Evolutionary conservation across 2,329 filamentous ascomycete species (phyloP).

Genomic region (Chrysoporthe deuterocubensis): DNA sequence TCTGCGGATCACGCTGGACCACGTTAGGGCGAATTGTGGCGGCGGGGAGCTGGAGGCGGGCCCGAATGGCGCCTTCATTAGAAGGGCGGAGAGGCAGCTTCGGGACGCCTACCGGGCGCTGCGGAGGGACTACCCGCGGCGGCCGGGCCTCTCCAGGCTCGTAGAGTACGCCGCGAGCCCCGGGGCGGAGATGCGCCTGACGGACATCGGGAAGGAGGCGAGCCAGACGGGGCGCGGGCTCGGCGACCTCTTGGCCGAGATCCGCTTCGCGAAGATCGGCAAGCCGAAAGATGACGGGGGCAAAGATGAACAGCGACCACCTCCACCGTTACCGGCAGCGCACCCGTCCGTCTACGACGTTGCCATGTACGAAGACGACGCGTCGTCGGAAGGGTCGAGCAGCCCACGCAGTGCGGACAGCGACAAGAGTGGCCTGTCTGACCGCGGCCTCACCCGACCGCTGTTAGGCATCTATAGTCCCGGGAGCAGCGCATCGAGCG

Average conservation of each 20-base stretch:
- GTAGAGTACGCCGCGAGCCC: conserved; percentile 16
- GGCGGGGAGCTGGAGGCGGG: conserved; percentile 9
- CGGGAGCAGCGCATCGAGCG: conserved; percentile 10
- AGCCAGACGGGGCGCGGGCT: conserved; percentile 21
- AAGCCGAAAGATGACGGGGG: conserved; percentile 8
- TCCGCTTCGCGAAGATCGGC: conserved; percentile 21
- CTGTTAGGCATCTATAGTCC: conserved; percentile 11
- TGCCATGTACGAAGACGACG: not conserved
- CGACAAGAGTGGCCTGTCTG: conserved; percentile 6
- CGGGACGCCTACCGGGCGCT: conserved; percentile 4
- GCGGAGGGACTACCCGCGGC: conserved; percentile 9
- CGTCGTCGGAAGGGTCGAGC: conserved; percentile 5
- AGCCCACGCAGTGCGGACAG: conserved; percentile 18
- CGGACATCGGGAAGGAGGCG: conserved; percentile 23
- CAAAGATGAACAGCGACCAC: not conserved
- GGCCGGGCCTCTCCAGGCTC: not conserved
- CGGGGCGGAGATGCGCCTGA: conserved; percentile 18
- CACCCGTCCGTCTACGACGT: not conserved
- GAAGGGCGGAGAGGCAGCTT: conserved; percentile 12
- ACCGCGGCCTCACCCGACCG: conserved; percentile 1
- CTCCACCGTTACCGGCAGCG: not conserved
- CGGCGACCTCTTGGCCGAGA: conserved; percentile 20
- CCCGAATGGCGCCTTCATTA: conserved; percentile 4
- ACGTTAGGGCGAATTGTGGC: conserved; percentile 19
- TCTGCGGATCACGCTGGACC: conserved; percentile 19